phyloP scores from a whole-genome alignment of 2,329 filamentous ascomycete genomes.

The Aspergillus jensenii region DNA sequence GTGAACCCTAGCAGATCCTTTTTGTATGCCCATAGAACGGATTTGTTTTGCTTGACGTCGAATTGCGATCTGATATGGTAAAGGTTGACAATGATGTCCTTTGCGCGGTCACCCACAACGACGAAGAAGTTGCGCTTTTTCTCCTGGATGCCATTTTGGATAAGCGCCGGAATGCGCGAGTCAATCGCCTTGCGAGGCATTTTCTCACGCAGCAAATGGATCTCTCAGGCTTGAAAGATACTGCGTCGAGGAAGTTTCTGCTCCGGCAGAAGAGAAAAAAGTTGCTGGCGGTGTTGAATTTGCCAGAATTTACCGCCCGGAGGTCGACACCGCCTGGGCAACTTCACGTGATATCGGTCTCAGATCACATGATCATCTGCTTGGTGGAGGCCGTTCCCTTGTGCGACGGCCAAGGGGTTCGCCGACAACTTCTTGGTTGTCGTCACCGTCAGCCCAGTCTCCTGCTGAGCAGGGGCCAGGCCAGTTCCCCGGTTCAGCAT shows the following conservation, averaged over 20 bases:
- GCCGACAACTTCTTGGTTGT: no score
- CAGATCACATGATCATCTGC: no score
- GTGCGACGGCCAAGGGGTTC: no score
- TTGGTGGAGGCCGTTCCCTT: no score
- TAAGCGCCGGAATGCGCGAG: conserved; percentile 85
- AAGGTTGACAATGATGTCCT: conserved; percentile 93
- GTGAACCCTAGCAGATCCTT: conserved; percentile 94
- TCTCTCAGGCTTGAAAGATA: background rate
- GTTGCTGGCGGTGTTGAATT: conserved; percentile 11
- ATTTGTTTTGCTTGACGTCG: conserved; percentile 93
- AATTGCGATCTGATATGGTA: conserved; percentile 90
- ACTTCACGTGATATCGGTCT: no score
- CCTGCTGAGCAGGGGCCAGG: no score
- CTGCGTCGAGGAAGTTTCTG: conserved; percentile 1
- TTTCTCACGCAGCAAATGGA: background rate
- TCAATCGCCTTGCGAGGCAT: conserved; percentile 63
- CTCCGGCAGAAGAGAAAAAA: conserved; percentile 23
- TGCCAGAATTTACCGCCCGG: background rate
- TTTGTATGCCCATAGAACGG: conserved; percentile 97
- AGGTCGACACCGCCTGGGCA: background rate
- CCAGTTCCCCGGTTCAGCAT: no score
- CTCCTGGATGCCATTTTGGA: conserved; percentile 85
- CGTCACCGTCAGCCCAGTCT: no score
- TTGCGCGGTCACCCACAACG: conserved; percentile 87
- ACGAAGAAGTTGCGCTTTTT: conserved; percentile 99